phyloP scores from a whole-genome alignment of 106 monocot genomes.

The Iris macrosiphon region DNA sequence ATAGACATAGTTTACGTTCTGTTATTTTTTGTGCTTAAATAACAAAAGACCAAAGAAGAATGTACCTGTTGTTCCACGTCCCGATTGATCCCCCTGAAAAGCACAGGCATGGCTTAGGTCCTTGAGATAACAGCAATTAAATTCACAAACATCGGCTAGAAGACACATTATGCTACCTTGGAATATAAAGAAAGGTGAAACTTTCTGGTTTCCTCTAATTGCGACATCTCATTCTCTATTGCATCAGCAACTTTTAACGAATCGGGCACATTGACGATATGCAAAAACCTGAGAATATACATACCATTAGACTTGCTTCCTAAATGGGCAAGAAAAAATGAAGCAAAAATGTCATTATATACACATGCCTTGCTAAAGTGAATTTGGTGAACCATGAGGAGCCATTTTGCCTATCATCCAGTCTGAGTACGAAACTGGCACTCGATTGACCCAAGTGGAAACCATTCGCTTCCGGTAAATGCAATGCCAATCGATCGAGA shows the following conservation, averaged over 20 bases:
- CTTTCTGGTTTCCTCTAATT: conserved; percentile 59
- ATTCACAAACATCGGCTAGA: neutral
- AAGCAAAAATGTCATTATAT: neutral
- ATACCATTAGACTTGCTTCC: neutral
- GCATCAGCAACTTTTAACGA: conserved; percentile 26
- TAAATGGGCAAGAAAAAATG: too few relatives aligned
- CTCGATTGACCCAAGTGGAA: conserved; percentile 16
- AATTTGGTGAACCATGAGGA: conserved; percentile 86
- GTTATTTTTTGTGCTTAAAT: too few relatives aligned
- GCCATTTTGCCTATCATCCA: conserved; percentile 15
- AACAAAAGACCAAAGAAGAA: neutral
- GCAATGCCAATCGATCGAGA: conserved; percentile 21
- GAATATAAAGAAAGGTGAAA: conserved; percentile 61
- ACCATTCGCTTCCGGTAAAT: conserved; percentile 47
- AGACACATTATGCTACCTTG: conserved; percentile 33
- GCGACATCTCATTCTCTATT: conserved; percentile 54
- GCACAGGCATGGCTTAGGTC: neutral
- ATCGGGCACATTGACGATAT: conserved; percentile 40
- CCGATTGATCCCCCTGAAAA: conserved; percentile 29
- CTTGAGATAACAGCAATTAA: neutral
- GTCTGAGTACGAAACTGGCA: conserved; percentile 52
- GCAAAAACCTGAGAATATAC: conserved; percentile 47
- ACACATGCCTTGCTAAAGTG: conserved; percentile 48
- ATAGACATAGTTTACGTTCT: too few relatives aligned
- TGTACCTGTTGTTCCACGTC: conserved; percentile 31